phyloP scores from a whole-genome alignment of 352 stramenopile genomes.

The Phytophthora lateralis region DNA sequence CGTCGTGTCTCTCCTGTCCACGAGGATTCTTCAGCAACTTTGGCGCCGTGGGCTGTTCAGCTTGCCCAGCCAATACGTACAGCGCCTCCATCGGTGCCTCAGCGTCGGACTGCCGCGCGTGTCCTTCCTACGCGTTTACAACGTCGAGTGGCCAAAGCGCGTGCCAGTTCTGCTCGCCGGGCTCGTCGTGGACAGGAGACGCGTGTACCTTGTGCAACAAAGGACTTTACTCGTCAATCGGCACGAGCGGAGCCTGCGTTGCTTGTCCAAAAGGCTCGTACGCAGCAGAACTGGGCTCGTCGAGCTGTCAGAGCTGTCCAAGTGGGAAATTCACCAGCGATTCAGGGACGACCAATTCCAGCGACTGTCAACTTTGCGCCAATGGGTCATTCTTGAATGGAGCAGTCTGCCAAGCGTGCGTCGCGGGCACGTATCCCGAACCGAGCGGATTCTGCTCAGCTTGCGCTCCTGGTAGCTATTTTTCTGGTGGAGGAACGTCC shows the following conservation, averaged over 20 bases:
- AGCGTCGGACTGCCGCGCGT: slow-evolving; percentile 35
- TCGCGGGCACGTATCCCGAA: slow-evolving; percentile 31
- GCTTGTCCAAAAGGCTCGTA: slow-evolving; percentile 53
- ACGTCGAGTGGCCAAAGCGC: slow-evolving; percentile 32
- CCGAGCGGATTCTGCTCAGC: slow-evolving; percentile 40
- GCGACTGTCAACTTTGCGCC: slow-evolving; percentile 45
- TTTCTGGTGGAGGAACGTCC: slow-evolving; percentile 10
- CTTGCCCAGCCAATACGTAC: slow-evolving; percentile 63
- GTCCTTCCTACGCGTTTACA: slow-evolving; percentile 46
- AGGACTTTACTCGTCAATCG: slow-evolving; percentile 40
- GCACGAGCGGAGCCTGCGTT: slow-evolving; percentile 44
- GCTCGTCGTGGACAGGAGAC: slow-evolving; percentile 28
- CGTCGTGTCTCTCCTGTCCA: slow-evolving; percentile 55
- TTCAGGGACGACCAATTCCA: slow-evolving; percentile 24
- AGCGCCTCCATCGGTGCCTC: slow-evolving; percentile 30
- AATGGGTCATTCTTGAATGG: slow-evolving; percentile 39
- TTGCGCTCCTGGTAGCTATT: slow-evolving; percentile 55
- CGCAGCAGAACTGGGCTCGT: slow-evolving; percentile 21
- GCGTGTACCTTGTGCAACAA: slow-evolving; percentile 44
- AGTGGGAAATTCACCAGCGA: slow-evolving; percentile 40
- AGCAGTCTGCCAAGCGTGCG: slow-evolving; percentile 31
- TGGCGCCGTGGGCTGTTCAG: slow-evolving; percentile 32
- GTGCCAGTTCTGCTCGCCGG: slow-evolving; percentile 36
- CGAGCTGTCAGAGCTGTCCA: slow-evolving; percentile 40
- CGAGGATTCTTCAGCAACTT: slow-evolving; percentile 65